A percentile compares a stretch with the other conserved stretches of the same genome.
Conservation (phyloP, 306 rosid species). For the Pachyrhizus erosus region DNA sequence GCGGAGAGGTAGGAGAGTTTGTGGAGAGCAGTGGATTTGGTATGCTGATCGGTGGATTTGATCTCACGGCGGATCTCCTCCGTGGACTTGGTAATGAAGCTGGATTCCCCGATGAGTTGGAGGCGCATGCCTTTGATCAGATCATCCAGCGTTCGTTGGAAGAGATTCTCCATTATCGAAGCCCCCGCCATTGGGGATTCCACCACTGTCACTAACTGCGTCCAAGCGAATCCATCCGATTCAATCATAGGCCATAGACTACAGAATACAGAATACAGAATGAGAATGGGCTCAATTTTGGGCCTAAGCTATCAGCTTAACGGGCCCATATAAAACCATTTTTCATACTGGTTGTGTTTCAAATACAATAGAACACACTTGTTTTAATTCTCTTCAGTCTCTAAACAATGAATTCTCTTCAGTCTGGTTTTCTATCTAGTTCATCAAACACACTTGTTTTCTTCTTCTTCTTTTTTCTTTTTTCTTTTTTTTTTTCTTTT, state of each 20-base stretch:
- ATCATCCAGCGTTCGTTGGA: conserved; percentile 87
- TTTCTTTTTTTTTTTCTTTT: no score
- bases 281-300: no score
- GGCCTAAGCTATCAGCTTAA: no score
- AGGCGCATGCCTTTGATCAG: conserved; percentile 81
- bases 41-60: conserved; percentile 78
- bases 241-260: no score
- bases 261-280: no score
- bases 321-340: no score
- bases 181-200: conserved; percentile 67
- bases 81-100: conserved; percentile 71
- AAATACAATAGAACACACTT: no score
- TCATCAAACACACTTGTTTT: background rate
- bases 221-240: background rate
- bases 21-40: conserved; percentile 78
- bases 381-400: no score
- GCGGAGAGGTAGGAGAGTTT: conserved; percentile 79
- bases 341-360: no score
- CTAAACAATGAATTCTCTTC: background rate
- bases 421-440: background rate
- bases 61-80: conserved; percentile 95
- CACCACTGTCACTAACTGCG: background rate
- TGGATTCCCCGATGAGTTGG: conserved; percentile 65
- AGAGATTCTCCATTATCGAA: conserved; percentile 86
- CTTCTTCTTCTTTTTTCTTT: no score